phyloP scores from a whole-genome alignment of 2,329 filamentous ascomycete species.

The Xylaria multiplex region DNA sequence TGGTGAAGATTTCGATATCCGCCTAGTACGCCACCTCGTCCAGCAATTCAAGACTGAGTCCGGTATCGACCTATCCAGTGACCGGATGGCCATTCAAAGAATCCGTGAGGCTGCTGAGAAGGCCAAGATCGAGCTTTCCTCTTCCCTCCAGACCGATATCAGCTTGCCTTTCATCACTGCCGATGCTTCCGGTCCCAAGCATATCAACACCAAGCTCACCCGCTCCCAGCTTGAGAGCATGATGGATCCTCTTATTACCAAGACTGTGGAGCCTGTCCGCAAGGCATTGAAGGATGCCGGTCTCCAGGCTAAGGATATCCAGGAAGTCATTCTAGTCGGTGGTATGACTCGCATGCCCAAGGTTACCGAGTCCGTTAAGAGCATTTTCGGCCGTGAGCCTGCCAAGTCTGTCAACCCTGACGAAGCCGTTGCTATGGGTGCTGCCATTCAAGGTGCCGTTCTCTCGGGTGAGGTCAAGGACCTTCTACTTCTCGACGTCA shows the following conservation, averaged over 20 bases:
- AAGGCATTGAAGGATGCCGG: conserved; percentile 97
- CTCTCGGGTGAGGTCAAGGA: conserved; percentile 97
- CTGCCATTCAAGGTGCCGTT: conserved; percentile 95
- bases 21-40: conserved; percentile 91
- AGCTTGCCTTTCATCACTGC: conserved; percentile 99
- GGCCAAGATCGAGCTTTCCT: conserved; percentile 98
- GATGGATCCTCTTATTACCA: conserved; percentile 86
- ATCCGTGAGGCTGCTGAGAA: conserved; percentile 99
- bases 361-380: conserved; percentile 95
- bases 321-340: conserved; percentile 97
- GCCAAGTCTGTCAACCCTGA: conserved; percentile 99
- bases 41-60: conserved; percentile 97
- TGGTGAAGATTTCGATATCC: conserved; percentile 98
- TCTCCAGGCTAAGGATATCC: conserved; percentile 90
- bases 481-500: conserved; percentile 93
- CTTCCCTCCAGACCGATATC: conserved; percentile 94
- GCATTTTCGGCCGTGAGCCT: conserved; percentile 94
- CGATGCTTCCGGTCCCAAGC: conserved; percentile 93
- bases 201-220: conserved; percentile 96
- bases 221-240: conserved; percentile 93
- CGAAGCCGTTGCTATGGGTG: conserved; percentile 97
- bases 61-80: conserved; percentile 85
- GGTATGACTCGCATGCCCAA: conserved; percentile 99
- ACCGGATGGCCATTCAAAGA: conserved; percentile 99
- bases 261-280: conserved; percentile 90